phyloP scores from a whole-genome alignment of 495 filamentous ascomycete genomes.

The Aspergillus incahuasiensis region DNA sequence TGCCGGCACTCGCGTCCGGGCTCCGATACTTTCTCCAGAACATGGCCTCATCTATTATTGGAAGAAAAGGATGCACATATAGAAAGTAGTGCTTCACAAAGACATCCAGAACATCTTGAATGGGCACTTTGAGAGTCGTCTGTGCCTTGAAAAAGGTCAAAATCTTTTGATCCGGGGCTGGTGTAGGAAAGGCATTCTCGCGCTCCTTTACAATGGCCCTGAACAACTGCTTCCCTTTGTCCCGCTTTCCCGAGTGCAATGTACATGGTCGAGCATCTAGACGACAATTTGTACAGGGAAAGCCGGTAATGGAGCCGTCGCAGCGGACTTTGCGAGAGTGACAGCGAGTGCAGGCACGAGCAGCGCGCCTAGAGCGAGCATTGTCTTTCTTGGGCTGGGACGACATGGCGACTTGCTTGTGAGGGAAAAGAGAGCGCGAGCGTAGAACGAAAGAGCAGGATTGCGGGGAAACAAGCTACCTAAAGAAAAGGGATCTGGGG shows the following conservation, averaged over 20 bases:
- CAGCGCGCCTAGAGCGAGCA: conserved; percentile 8
- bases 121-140: conserved; percentile 6
- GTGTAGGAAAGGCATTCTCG: background rate
- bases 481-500: conserved; percentile 3
- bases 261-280: conserved; percentile 12
- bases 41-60: conserved; percentile 12
- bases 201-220: background rate
- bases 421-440: background rate
- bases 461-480: conserved; percentile 9
- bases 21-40: conserved; percentile 16
- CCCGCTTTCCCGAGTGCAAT: conserved; percentile 11
- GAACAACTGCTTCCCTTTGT: conserved; percentile 11
- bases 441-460: background rate
- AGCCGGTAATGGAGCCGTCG: conserved; percentile 18
- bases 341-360: conserved; percentile 15
- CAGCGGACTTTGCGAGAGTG: conserved; percentile 17
- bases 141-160: conserved; percentile 10
- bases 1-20: background rate
- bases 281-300: conserved; percentile 19
- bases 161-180: background rate
- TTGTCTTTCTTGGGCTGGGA: background rate
- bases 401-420: background rate
- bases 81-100: conserved; percentile 15
- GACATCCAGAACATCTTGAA: conserved; percentile 7
- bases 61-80: conserved; percentile 18